phyloP scores from a whole-genome alignment of 2,329 filamentous ascomycete genomes.

The Leptographium wingfieldii region DNA sequence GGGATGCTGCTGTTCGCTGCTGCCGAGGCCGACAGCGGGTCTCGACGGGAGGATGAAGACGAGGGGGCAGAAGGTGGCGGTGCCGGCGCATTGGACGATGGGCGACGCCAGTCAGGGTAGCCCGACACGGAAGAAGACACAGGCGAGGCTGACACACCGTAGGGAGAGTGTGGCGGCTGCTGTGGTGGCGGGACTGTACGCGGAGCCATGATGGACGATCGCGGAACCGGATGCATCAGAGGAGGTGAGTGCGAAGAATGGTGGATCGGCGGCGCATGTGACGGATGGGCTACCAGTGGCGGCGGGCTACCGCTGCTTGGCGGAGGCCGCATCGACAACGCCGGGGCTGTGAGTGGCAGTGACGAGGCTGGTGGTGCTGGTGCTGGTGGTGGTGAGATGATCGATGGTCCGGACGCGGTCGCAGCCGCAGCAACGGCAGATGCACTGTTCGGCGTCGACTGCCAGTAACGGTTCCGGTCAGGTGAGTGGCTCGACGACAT shows the following conservation, averaged over 20 bases:
- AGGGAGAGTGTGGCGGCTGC: slow-evolving; percentile 2
- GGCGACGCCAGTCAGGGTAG: slow-evolving; percentile 9
- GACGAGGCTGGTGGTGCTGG: slow-evolving; percentile 4
- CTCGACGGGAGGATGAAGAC: slow-evolving; percentile 3
- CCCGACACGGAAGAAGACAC: slow-evolving; percentile 1
- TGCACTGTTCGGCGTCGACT: not conserved
- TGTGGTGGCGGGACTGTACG: slow-evolving; percentile 2
- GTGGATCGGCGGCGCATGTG: not conserved
- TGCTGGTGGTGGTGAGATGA: slow-evolving; percentile 4
- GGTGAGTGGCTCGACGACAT: not conserved
- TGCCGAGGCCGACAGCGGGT: slow-evolving; percentile 1
- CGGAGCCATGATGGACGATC: not conserved
- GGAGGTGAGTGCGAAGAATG: slow-evolving; percentile 5
- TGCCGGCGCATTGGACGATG: not conserved
- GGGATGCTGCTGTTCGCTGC: slow-evolving; percentile 5
- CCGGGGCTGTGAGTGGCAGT: slow-evolving; percentile 5
- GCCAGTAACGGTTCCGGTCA: slow-evolving; percentile 1
- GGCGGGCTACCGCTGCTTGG: slow-evolving; percentile 1
- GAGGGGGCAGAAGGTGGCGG: not conserved
- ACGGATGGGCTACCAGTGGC: not conserved
- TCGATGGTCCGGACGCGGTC: not conserved
- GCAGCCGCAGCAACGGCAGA: not conserved
- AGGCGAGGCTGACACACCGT: not conserved
- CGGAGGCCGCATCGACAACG: slow-evolving; percentile 9
- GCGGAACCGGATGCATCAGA: not conserved